Conservation (phyloP, 805 yeast genomes). For the Monosporozyma aerobia region DNA sequence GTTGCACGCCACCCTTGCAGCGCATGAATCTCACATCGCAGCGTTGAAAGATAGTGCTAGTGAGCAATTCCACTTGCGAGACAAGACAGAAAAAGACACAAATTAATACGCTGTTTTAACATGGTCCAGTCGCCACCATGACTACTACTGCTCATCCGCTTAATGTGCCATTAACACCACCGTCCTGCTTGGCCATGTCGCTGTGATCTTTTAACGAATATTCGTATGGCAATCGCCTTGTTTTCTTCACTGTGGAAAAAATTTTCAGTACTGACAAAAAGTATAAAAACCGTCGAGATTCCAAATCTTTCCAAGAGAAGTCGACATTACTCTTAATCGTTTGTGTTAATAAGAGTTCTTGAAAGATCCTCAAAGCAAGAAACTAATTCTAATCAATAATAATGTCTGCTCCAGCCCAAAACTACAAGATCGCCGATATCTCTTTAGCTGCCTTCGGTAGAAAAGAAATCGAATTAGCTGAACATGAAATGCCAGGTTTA, state of each 20-base stretch:
- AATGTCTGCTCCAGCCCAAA: slow-evolving; percentile 55
- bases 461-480: slow-evolving; percentile 97
- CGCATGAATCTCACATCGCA: not conserved
- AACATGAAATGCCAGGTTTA: slow-evolving; percentile 99
- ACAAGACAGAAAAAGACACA: not conserved
- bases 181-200: not conserved
- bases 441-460: slow-evolving; percentile 99
- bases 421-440: slow-evolving; percentile 95
- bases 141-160: not conserved
- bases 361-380: not conserved
- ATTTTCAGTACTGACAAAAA: not conserved
- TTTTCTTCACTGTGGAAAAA: not conserved
- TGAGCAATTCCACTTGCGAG: not conserved
- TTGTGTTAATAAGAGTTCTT: not conserved
- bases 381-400: not conserved
- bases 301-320: not conserved
- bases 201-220: not conserved
- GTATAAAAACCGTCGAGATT: not conserved
- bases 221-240: not conserved
- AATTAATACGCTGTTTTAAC: not conserved
- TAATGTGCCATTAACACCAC: not conserved
- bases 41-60: not conserved
- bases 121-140: not conserved
- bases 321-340: not conserved
- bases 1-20: not conserved